Conservation (phyloP, 768 basidiomycete species). For the Hygrocybe punicea region DNA sequence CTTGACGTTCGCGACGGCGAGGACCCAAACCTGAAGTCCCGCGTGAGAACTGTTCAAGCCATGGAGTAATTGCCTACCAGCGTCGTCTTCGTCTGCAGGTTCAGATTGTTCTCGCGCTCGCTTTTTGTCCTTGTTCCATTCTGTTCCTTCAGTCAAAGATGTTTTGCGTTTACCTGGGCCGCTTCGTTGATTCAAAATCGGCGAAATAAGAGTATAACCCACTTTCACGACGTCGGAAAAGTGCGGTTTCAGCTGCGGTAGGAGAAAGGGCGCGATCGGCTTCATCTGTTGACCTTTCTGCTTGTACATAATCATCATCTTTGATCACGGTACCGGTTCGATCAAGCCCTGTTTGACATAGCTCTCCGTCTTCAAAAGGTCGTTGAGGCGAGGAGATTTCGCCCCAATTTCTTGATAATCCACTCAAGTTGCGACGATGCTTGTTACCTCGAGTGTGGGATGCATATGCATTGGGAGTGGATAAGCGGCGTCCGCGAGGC, state of each 20-base stretch:
- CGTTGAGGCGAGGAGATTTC: neutral
- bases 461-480: neutral
- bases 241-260: neutral
- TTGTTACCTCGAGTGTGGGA: neutral
- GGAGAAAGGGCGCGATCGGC: neutral
- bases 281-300: no score
- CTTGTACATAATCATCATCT: neutral
- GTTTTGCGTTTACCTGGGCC: conserved; percentile 64
- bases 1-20: conserved; percentile 37
- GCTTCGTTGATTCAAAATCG: neutral
- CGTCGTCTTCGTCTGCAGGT: conserved; percentile 62
- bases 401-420: neutral
- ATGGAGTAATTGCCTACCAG: conserved; percentile 31
- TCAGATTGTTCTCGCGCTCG: conserved; percentile 65
- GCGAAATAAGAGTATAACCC: neutral
- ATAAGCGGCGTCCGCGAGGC: neutral
- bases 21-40: conserved; percentile 27
- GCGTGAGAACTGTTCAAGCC: neutral
- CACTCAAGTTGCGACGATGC: neutral
- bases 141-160: conserved; percentile 47
- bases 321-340: neutral
- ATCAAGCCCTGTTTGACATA: no score
- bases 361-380: no score
- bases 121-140: conserved; percentile 52
- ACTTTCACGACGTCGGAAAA: conserved; percentile 7